These are phyloP conservation scores for Sparassis latifolia DNA, from an alignment of 1,284 basidiomycete species.

Conservation along the genomic window DNA sequence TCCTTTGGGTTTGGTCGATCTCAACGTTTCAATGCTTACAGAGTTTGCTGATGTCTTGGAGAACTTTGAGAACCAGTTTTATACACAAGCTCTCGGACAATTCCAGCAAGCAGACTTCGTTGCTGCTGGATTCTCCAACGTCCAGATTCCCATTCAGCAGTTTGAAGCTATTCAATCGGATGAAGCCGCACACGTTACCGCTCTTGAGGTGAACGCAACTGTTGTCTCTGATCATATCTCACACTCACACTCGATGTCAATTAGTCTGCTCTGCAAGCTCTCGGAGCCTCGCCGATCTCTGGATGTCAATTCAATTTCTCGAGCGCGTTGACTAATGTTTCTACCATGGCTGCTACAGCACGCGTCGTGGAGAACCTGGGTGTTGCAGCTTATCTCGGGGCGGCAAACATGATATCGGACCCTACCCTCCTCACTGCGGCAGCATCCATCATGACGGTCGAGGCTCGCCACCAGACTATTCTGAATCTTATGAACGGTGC, in stretches of 20 bases:
- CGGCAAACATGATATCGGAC: slow-evolving; percentile 57
- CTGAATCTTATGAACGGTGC: slow-evolving; percentile 65
- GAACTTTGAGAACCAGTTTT: slow-evolving; percentile 67
- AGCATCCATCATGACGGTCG: slow-evolving; percentile 74
- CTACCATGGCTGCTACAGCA: slow-evolving; percentile 69
- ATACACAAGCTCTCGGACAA: slow-evolving; percentile 56
- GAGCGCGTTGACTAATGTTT: slow-evolving; percentile 55
- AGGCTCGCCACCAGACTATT: slow-evolving; percentile 77
- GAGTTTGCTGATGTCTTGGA: slow-evolving; percentile 75
- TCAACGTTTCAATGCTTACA: slow-evolving; percentile 19
- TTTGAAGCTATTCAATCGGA: slow-evolving; percentile 56
- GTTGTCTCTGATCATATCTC: background rate
- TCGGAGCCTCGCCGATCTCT: slow-evolving; percentile 49
- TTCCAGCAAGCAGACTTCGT: slow-evolving; percentile 65
- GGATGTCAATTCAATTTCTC: slow-evolving; percentile 69
- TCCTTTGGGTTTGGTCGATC: background rate
- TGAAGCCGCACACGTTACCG: slow-evolving; percentile 52
- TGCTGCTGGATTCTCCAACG: slow-evolving; percentile 59
- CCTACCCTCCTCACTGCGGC: slow-evolving; percentile 63
- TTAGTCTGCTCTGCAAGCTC: slow-evolving; percentile 42
- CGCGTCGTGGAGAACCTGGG: slow-evolving; percentile 78
- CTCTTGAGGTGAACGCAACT: slow-evolving; percentile 37
- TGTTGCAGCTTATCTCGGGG: slow-evolving; percentile 76
- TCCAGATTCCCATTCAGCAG: slow-evolving; percentile 53
- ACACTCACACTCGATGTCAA: slow-evolving; percentile 9